A percentile compares a stretch with the other conserved stretches of the same genome.
phyloP scores from a whole-genome alignment of 192 early-diverging fungal species.

The Gorgonomyces haynaldii region DNA sequence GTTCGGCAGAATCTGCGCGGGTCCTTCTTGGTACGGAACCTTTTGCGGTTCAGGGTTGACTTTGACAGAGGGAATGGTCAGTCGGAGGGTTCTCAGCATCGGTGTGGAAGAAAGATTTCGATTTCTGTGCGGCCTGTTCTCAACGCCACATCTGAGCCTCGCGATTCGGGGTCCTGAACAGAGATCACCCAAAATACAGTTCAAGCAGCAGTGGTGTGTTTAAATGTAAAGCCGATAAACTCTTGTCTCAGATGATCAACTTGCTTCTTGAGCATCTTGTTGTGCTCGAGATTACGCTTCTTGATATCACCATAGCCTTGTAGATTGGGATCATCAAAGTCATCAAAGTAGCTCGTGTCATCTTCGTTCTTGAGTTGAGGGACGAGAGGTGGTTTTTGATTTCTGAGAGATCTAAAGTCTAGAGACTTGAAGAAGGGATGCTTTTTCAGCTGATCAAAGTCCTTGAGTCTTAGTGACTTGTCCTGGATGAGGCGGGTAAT shows the following conservation, averaged over 20 bases:
- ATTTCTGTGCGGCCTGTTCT: too few species aligned
- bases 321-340: constrained; percentile 35
- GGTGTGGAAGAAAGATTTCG: too few species aligned
- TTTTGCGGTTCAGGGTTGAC: background rate
- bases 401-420: constrained; percentile 16
- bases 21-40: constrained; percentile 18
- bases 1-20: constrained; percentile 49
- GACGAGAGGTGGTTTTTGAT: constrained; percentile 23
- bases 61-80: background rate
- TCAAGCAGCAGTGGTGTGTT: background rate
- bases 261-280: constrained; percentile 11
- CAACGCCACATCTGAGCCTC: too few species aligned
- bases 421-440: constrained; percentile 33
- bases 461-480: constrained; percentile 14
- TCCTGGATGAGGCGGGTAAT: too few species aligned
- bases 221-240: constrained; percentile 47
- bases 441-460: constrained; percentile 10
- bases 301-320: constrained; percentile 46
- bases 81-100: background rate
- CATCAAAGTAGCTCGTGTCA: constrained; percentile 49
- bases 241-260: constrained; percentile 10
- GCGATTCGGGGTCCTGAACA: too few species aligned
- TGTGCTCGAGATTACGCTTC: constrained; percentile 14
- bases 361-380: constrained; percentile 20
- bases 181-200: too few species aligned